Percentiles rank a stretch among this genome's conserved stretches.
Conservation (phyloP, 2,329 filamentous ascomycete species). For the Penicillium aurantiogriseum region DNA sequence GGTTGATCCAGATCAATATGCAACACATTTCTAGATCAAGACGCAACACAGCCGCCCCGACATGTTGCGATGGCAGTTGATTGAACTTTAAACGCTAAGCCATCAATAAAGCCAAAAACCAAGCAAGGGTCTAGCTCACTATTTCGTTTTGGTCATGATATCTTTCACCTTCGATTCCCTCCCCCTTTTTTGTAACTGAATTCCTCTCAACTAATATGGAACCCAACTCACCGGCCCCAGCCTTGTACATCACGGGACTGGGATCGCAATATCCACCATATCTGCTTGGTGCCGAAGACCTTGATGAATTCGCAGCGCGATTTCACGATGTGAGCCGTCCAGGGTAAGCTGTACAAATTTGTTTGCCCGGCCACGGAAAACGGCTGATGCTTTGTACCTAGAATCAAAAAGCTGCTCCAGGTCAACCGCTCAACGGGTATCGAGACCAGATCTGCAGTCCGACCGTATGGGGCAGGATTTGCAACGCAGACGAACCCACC, state of each 20-base stretch:
- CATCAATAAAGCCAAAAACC: too few species aligned
- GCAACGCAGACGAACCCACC: neutral
- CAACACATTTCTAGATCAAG: too few species aligned
- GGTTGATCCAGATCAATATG: too few species aligned
- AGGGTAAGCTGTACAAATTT: neutral
- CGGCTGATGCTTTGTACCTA: neutral
- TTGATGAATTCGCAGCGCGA: neutral
- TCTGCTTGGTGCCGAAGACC: neutral
- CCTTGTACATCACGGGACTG: constrained; percentile 1
- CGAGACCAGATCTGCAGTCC: constrained; percentile 1
- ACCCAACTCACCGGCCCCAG: neutral
- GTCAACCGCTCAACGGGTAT: constrained; percentile 1
- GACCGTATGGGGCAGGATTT: neutral
- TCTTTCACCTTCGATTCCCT: neutral
- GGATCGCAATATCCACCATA: constrained; percentile 3
- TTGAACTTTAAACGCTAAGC: too few species aligned
- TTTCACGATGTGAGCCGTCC: neutral
- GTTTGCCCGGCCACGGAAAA: too few species aligned
- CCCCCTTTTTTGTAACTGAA: neutral
- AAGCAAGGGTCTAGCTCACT: too few species aligned
- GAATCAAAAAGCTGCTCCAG: neutral
- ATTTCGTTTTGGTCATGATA: too few species aligned
- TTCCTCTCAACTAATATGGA: neutral
- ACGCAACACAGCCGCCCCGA: too few species aligned
- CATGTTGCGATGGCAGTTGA: too few species aligned